Conservation (phyloP, 2,329 filamentous ascomycete species). For the Penicillium sclerotiorum region DNA sequence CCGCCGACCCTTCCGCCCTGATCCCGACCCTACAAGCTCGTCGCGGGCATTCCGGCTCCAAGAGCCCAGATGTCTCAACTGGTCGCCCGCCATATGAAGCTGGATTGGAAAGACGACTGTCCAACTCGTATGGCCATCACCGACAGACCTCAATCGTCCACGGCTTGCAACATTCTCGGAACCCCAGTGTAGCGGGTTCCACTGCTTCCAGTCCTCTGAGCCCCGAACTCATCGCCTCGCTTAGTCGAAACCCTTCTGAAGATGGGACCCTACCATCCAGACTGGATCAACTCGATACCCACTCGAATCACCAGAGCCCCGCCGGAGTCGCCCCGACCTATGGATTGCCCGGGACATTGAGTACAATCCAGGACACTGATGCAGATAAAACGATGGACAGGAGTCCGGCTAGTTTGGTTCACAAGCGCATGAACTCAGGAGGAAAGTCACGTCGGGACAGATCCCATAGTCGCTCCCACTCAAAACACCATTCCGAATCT, state of each 20-base stretch:
- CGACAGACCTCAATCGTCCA: conserved; percentile 96
- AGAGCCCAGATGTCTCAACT: conserved; percentile 43
- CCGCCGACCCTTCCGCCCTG: conserved; percentile 38
- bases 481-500: conserved; percentile 70
- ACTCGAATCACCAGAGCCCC: conserved; percentile 31
- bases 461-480: conserved; percentile 74
- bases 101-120: conserved; percentile 45
- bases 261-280: conserved; percentile 42
- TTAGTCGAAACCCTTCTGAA: conserved; percentile 57
- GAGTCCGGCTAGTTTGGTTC: conserved; percentile 30
- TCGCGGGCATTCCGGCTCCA: conserved; percentile 46
- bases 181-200: conserved; percentile 72
- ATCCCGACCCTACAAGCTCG: conserved; percentile 41
- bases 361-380: conserved; percentile 44
- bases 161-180: conserved; percentile 86
- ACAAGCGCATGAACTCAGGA: conserved; percentile 58
- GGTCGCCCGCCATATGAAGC: conserved; percentile 41
- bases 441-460: conserved; percentile 71
- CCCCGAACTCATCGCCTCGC: conserved; percentile 78
- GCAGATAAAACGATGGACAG: conserved; percentile 29
- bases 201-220: conserved; percentile 80
- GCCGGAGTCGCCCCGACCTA: conserved; percentile 46
- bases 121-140: conserved; percentile 77
- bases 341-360: conserved; percentile 32
- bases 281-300: conserved; percentile 37